Conservation (phyloP, 208 protist species). For the Strigomonas culicis region DNA sequence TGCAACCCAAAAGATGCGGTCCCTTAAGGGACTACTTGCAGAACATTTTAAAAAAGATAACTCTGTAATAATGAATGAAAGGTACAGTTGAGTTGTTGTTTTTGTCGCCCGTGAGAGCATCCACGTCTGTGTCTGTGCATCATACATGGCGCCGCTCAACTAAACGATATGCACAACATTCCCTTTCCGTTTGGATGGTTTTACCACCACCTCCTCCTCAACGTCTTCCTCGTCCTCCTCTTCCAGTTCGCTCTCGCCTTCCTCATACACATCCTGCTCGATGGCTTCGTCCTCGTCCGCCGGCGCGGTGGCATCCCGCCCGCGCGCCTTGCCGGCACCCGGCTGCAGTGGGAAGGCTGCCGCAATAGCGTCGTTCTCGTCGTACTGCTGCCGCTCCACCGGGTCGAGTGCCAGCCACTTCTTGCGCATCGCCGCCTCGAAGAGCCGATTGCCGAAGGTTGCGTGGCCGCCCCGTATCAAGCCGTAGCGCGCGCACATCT, state of each 20-base stretch:
- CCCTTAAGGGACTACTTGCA: no score
- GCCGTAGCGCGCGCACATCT: constrained; percentile 52
- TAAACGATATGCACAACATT: no score
- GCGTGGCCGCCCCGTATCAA: constrained; percentile 25
- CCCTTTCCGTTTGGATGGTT: no score
- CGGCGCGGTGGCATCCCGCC: not conserved
- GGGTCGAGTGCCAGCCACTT: constrained; percentile 50
- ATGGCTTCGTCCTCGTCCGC: not conserved
- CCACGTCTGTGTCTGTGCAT: no score
- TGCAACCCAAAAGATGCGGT: no score
- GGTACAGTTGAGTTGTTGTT: no score
- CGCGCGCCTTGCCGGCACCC: not conserved
- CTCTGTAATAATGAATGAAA: no score
- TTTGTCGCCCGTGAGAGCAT: no score
- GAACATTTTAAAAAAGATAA: no score
- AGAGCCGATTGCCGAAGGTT: constrained; percentile 44
- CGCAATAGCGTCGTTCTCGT: constrained; percentile 14
- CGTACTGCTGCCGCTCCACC: constrained; percentile 52
- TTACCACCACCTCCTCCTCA: not conserved
- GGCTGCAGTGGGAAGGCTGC: constrained; percentile 5
- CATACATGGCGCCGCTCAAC: no score
- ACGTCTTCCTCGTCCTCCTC: not conserved
- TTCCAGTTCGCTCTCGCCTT: not conserved
- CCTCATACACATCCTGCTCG: not conserved
- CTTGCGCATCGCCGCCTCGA: constrained; percentile 56